A percentile compares a stretch with the other conserved stretches of the same genome.
phyloP scores from a whole-genome alignment of 2,329 filamentous ascomycete genomes.

The Madurella fahalii region DNA sequence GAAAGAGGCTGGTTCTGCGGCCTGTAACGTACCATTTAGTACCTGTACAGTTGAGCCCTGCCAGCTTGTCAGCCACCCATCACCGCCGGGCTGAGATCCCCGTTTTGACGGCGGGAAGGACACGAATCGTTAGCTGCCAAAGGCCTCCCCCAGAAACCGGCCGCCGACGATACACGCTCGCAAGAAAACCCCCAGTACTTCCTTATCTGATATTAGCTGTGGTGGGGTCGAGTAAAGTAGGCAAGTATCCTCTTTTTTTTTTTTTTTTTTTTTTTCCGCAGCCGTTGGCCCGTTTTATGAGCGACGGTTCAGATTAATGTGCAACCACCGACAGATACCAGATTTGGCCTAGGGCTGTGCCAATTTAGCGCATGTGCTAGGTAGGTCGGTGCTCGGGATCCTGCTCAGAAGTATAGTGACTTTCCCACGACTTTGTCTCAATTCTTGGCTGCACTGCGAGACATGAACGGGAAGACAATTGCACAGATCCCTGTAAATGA shows the following conservation, averaged over 20 bases:
- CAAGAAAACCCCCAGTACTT: no score
- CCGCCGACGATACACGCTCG: no score
- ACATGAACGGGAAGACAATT: conserved; percentile 23
- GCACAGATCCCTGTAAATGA: conserved; percentile 17
- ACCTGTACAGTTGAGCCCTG: conserved; percentile 18
- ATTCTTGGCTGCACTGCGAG: conserved; percentile 20
- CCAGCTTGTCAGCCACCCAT: conserved; percentile 6
- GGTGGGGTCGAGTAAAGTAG: no score
- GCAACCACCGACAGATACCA: no score
- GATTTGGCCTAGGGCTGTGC: background rate
- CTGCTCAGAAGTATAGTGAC: conserved; percentile 1
- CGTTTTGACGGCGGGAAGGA: background rate
- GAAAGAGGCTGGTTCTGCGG: conserved; percentile 20
- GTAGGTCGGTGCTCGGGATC: background rate
- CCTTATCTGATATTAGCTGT: no score
- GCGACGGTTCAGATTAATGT: background rate
- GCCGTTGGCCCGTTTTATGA: no score
- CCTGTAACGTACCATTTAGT: conserved; percentile 14
- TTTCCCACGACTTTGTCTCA: conserved; percentile 1
- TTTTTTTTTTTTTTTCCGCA: no score
- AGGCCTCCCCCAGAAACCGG: background rate
- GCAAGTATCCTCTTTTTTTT: no score
- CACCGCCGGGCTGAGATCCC: conserved; percentile 5
- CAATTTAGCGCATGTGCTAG: background rate
- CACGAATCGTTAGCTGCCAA: background rate